A percentile compares a stretch with the other conserved stretches of the same genome.
These are phyloP conservation scores for Trichoderma asperellum DNA, from an alignment of 2,329 filamentous ascomycete genomes.

Conservation along the genomic window DNA sequence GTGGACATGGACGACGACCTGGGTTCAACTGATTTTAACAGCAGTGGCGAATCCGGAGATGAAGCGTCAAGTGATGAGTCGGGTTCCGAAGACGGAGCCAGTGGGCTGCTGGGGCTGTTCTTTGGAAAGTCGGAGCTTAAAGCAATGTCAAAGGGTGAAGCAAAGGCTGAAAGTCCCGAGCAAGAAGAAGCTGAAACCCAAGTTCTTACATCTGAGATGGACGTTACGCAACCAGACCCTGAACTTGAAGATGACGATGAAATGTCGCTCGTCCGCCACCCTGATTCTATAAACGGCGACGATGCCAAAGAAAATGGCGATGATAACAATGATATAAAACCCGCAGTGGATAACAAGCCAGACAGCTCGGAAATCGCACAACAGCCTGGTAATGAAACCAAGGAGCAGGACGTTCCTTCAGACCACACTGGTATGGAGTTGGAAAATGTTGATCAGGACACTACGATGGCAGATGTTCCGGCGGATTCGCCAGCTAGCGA, in stretches of 20 bases:
- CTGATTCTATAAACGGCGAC: conserved; percentile 34
- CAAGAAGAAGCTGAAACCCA: conserved; percentile 36
- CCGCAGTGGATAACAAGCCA: not conserved
- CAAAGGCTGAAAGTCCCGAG: conserved; percentile 27
- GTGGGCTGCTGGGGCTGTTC: conserved; percentile 59
- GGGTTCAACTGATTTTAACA: conserved; percentile 58
- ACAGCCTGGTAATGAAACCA: not conserved
- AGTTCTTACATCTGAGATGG: conserved; percentile 33
- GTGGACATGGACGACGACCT: conserved; percentile 71
- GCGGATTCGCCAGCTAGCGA: conserved; percentile 1
- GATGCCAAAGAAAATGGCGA: not conserved
- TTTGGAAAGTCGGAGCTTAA: conserved; percentile 63
- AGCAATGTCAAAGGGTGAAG: conserved; percentile 52
- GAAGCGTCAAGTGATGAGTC: conserved; percentile 46
- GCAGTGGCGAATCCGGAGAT: conserved; percentile 47
- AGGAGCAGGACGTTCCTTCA: not conserved
- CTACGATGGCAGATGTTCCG: not conserved
- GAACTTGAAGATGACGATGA: conserved; percentile 41
- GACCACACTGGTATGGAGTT: not conserved
- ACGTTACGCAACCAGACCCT: not conserved
- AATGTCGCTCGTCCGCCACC: conserved; percentile 41
- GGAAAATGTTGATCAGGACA: conserved; percentile 12
- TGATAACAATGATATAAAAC: not conserved
- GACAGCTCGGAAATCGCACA: not conserved
- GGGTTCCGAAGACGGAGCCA: conserved; percentile 49